Evolutionary conservation across 2,329 filamentous ascomycete species (phyloP), one percentile per base, ranked within the genome.

Genomic region (Monosporascus sp.): DNA sequence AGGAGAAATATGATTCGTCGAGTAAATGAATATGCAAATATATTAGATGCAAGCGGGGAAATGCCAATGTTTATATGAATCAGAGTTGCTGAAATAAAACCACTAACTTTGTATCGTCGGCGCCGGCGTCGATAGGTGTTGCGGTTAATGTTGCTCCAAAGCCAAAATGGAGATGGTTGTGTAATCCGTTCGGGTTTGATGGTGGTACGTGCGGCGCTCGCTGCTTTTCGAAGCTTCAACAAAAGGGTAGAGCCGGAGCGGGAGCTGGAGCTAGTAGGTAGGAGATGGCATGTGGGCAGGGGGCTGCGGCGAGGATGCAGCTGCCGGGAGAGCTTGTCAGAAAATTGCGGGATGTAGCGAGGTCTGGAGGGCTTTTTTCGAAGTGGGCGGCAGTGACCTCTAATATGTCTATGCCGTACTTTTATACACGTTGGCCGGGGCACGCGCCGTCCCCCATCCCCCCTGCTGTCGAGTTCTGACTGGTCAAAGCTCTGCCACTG

Each of bases 371-470:
- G 55, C 52, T 55, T 56, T 55, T 57, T 51, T 53, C 53, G 51
- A 57, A 57, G 55, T 57, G 55, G 55, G 55, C 55, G 53, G 54
- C 49, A 50, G 51, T 48, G 55, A 48, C 53, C 55, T 55, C 54
- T 57, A 57, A 57, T 57, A 57, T 53, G 55, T 55, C 55, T 55
- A 46, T 46, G 43, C 43, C 43, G 43, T 46, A 55, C 51, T 49
- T 51, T 53, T 52, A 55, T 57, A 55, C 51, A 57, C 54, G 53
- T 46, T 46, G 43, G 22, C 43, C 17, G 17, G 11, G 43, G 43
- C 43, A 46, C 22, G 15, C 8, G 6, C 20, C 43, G n/a, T 18
- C 14, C 43, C 43, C 43, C 43, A 46, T 46, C 31, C 43, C 43
- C 43, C 43, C 43, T 46, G 31, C 43, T n/a, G 8, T 46, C 43